Evolutionary conservation across 192 early-diverging fungal species (phyloP).

Genomic region (Backusella macrospora): DNA sequence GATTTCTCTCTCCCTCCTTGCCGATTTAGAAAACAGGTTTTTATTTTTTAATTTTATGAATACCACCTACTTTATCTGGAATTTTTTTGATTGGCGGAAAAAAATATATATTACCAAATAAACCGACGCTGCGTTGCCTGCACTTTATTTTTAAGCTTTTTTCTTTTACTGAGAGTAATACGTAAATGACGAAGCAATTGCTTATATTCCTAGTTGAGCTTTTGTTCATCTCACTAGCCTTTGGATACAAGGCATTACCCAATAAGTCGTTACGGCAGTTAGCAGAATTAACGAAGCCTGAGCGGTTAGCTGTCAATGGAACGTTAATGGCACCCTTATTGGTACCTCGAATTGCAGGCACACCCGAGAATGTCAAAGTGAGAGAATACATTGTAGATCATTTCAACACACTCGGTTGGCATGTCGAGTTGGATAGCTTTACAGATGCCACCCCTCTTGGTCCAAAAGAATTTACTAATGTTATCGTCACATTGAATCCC

Average conservation of each 20-base stretch:
- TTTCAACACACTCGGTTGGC: conserved; percentile 72
- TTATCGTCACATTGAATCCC: conserved; percentile 89
- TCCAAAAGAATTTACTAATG: conserved; percentile 75
- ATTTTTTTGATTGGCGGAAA: too few relatives aligned
- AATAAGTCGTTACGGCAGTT: conserved; percentile 15
- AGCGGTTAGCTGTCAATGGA: conserved; percentile 46
- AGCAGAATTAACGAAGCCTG: conserved; percentile 20
- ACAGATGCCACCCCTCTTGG: conserved; percentile 78
- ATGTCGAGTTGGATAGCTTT: conserved; percentile 82
- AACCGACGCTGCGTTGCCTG: too few relatives aligned
- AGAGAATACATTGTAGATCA: conserved; percentile 70
- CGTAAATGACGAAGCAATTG: neutral
- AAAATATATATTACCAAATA: too few relatives aligned
- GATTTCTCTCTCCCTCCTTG: too few relatives aligned
- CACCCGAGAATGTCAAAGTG: conserved; percentile 67
- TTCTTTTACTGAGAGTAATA: too few relatives aligned
- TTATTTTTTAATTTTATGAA: too few relatives aligned
- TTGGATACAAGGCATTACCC: conserved; percentile 16
- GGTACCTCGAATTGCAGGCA: conserved; percentile 79
- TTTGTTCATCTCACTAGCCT: neutral
- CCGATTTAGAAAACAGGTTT: too few relatives aligned
- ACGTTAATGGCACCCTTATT: conserved; percentile 72
- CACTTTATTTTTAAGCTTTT: too few relatives aligned
- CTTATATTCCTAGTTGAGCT: neutral
- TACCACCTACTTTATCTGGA: too few relatives aligned